Base-by-base conservation (phyloP, 331 rosid species). In the Prunus yedoensis region DNA sequence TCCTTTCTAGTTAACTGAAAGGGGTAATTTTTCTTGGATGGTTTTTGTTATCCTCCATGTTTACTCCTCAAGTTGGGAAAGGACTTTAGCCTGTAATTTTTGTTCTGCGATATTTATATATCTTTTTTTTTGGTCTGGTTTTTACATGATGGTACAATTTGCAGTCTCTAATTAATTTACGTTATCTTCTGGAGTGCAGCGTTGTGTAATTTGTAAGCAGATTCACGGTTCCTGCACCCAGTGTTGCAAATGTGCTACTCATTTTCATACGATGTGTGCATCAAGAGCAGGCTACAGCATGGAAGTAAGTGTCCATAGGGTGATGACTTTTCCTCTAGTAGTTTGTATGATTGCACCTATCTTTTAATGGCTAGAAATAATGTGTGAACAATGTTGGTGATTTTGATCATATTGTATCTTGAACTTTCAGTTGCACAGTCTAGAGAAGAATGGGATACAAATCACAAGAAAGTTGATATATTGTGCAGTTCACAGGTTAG, bases 221-320 rank as follows among this genome's bases (percentile, higher is more conserved):
- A 83, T 69, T 79, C 99, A 95, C 53, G 99, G 99, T 80, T 90
- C 99, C 82, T 95, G 99, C 80, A 80, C 96, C 17, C 86, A 85
- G 67, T 95, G 99, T 84, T 88, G 89, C 91, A 92, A 90, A 68
- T 95, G 99, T 88, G 88, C 93, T 58, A 88, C 97, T 45, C 70
- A 89, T 88, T 92, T 95, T 82, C 99, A 92, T 68, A 86, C 83
- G 68, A 90, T 77, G 83, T 95, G 99, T 51, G 99, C 99, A 45
- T 83, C 92, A 64, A 95, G 87, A 84, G 96, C 97, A 6, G 99
- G 99, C 68, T 95, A 95, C 83, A 82, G 85, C 88, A 95, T 88
- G 97, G 99, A 95, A 80, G 99, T 89, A 87, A 90, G 97, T 82
- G 68, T 74, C 66, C 18, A 12, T 43, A 9, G 8, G 7, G 2